Evolutionary conservation across 306 rosid genomes (phyloP).

Genomic region (Malus sylvestris): DNA sequence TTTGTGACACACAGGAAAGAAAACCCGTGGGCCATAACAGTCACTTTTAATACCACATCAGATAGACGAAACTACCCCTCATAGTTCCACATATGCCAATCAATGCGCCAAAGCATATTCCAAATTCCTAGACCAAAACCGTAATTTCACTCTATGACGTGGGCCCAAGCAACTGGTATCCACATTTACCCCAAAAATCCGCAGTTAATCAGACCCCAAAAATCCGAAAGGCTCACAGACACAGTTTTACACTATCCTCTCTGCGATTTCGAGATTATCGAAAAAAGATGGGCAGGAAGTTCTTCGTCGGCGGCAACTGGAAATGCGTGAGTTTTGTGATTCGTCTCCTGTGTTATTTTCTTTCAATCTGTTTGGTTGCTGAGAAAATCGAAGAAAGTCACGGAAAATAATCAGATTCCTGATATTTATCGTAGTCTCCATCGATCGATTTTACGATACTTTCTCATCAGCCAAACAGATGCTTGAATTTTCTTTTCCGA

Average conservation of each 20-base stretch:
- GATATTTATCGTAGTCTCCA: neutral
- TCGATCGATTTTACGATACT: neutral
- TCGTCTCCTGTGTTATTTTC: neutral
- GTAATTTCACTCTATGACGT: neutral
- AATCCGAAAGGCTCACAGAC: neutral
- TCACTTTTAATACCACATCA: neutral
- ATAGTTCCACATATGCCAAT: neutral
- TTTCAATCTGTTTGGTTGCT: neutral
- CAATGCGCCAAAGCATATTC: neutral
- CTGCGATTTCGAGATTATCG: conserved; percentile 8
- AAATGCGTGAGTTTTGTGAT: conserved; percentile 41
- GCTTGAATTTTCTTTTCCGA: neutral
- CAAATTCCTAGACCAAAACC: neutral
- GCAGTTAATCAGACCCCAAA: neutral
- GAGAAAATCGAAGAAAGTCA: neutral
- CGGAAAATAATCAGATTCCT: neutral
- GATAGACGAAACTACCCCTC: neutral
- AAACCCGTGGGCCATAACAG: neutral
- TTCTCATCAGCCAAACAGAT: neutral
- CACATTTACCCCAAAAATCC: neutral
- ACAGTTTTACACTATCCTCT: neutral
- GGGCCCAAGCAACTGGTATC: neutral
- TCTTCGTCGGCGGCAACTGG: conserved; percentile 57
- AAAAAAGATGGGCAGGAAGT: conserved; percentile 37
- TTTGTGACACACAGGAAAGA: neutral